phyloP scores from a whole-genome alignment of 2,329 filamentous ascomycete species.

The Aspergillaceae sp. region DNA sequence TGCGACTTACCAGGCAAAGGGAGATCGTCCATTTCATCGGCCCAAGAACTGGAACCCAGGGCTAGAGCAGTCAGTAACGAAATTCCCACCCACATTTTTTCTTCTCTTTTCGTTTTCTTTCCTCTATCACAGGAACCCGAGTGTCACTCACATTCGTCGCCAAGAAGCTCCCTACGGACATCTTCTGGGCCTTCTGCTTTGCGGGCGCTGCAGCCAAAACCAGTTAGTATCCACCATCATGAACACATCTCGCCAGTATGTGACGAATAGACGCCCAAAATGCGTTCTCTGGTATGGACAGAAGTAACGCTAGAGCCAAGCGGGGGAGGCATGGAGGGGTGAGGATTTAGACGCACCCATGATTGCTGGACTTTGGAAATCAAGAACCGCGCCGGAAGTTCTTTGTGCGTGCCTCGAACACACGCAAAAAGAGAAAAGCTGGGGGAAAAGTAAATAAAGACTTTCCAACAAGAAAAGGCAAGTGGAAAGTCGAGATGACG shows the following conservation, averaged over 20 bases:
- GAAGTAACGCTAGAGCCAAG: no score
- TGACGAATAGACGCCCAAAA: no score
- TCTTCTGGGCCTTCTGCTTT: slow-evolving; percentile 91
- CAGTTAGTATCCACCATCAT: slow-evolving; percentile 33
- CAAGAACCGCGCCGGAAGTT: slow-evolving; percentile 30
- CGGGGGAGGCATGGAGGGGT: slow-evolving; percentile 2
- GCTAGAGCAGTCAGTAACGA: slow-evolving; percentile 40
- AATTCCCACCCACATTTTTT: slow-evolving; percentile 3
- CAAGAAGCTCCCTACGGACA: slow-evolving; percentile 96
- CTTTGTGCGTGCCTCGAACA: slow-evolving; percentile 33
- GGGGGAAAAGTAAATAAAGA: slow-evolving; percentile 8
- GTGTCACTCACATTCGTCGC: slow-evolving; percentile 68
- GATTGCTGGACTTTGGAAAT: slow-evolving; percentile 45
- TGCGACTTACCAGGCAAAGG: slow-evolving; percentile 59
- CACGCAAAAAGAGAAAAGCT: slow-evolving; percentile 14
- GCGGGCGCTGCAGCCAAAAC: slow-evolving; percentile 60
- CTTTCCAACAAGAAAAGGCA: slow-evolving; percentile 14
- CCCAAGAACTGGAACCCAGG: slow-evolving; percentile 71
- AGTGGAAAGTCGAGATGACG: slow-evolving; percentile 11
- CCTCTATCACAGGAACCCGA: no score
- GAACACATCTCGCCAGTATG: neutral
- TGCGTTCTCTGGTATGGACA: neutral
- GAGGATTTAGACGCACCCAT: slow-evolving; percentile 41
- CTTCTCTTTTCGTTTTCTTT: neutral
- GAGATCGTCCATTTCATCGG: slow-evolving; percentile 93